These are phyloP conservation scores for Stenocarpella maydis DNA, from an alignment of 2,329 filamentous ascomycete species.

Conservation along the genomic window DNA sequence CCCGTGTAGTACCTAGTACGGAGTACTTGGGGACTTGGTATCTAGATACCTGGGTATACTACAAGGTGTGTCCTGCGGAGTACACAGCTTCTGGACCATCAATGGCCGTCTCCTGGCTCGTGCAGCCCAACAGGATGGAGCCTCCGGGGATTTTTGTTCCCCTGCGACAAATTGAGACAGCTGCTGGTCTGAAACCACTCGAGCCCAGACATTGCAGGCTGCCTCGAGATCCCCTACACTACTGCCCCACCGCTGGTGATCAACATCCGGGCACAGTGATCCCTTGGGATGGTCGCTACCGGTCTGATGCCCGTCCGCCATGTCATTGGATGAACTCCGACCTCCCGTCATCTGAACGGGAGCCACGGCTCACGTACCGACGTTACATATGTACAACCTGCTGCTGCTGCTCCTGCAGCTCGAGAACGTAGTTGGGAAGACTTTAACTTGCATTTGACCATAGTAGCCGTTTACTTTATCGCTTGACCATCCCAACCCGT, in stretches of 20 bases:
- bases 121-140: slow-evolving; percentile 19
- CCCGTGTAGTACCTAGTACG: no score
- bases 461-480: not conserved
- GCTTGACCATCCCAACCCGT: slow-evolving; percentile 1
- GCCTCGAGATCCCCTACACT: not conserved
- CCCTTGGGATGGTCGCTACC: not conserved
- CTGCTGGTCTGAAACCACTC: slow-evolving; percentile 19
- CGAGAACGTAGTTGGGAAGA: no score
- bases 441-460: no score
- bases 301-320: not conserved
- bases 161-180: slow-evolving; percentile 20
- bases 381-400: no score
- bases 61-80: no score
- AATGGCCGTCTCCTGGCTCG: slow-evolving; percentile 24
- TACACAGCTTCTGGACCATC: slow-evolving; percentile 5
- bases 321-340: slow-evolving; percentile 13
- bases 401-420: no score
- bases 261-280: not conserved
- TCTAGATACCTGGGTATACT: no score
- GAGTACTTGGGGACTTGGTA: no score
- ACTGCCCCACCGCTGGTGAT: not conserved
- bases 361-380: no score
- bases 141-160: not conserved
- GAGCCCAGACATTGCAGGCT: slow-evolving; percentile 5
- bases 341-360: slow-evolving; percentile 4